These are phyloP conservation scores for Paraconiothyrium brasiliense DNA, from an alignment of 2,329 filamentous ascomycete genomes.

Conservation along the genomic window DNA sequence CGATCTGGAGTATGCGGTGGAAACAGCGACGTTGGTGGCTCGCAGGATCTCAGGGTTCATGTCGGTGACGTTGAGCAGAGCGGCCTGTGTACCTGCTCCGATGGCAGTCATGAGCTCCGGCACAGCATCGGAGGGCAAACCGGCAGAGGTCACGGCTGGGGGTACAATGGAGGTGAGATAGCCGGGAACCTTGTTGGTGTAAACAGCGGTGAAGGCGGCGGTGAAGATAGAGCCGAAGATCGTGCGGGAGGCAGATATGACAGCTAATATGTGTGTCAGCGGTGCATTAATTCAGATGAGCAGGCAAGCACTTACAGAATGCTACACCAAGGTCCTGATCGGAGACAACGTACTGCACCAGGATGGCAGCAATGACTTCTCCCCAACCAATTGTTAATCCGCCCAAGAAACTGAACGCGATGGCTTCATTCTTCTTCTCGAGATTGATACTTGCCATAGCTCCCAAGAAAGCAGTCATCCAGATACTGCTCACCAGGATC, in stretches of 20 bases:
- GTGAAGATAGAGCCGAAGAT: constrained; percentile 31
- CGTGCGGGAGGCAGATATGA: constrained; percentile 26
- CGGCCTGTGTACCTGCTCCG: constrained; percentile 21
- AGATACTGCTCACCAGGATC: constrained; percentile 22
- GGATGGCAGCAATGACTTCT: constrained; percentile 25
- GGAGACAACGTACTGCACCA: constrained; percentile 26
- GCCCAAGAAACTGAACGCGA: constrained; percentile 25
- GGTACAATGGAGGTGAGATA: constrained; percentile 25
- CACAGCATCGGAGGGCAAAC: constrained; percentile 26
- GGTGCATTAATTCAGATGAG: neutral
- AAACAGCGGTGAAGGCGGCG: constrained; percentile 32
- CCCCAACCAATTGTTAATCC: constrained; percentile 29
- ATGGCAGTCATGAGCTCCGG: constrained; percentile 26
- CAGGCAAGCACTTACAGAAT: constrained; percentile 22
- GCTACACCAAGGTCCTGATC: constrained; percentile 27
- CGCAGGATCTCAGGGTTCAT: constrained; percentile 23
- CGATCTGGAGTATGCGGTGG: constrained; percentile 25
- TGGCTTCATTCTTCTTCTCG: constrained; percentile 20
- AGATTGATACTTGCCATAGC: constrained; percentile 29
- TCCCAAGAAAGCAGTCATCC: constrained; percentile 29
- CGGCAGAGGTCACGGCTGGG: constrained; percentile 24
- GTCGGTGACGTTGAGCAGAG: constrained; percentile 17
- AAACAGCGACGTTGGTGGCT: constrained; percentile 23
- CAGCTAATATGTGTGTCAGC: constrained; percentile 8
- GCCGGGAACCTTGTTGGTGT: constrained; percentile 30